Evolutionary conservation across 345 rosid species (phyloP).

Genomic region (Hevea brasiliensis): DNA sequence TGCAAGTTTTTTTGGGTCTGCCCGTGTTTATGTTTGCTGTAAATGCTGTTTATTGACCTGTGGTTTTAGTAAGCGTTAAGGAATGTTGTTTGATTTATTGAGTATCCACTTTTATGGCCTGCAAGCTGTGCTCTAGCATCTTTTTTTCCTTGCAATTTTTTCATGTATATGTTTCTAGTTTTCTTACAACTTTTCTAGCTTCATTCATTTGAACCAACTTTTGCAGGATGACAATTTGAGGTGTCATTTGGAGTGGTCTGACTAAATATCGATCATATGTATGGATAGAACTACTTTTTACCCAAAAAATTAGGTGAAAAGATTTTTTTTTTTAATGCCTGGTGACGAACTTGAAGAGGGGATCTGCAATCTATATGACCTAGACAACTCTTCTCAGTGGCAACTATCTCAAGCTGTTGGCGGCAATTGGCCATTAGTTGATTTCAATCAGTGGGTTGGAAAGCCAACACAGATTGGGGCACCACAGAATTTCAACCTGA

Average conservation of each 20-base stretch:
- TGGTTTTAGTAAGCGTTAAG: neutral
- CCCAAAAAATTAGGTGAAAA: conserved; percentile 32
- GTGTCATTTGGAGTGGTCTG: conserved; percentile 6
- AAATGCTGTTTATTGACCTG: neutral
- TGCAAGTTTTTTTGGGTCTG: neutral
- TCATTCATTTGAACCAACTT: neutral
- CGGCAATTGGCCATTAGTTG: conserved; percentile 36
- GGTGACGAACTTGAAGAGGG: conserved; percentile 44
- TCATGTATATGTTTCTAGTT: neutral
- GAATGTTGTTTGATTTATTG: conserved; percentile 6
- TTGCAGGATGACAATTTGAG: conserved; percentile 5
- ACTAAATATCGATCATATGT: conserved; percentile 17
- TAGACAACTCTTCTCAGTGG: conserved; percentile 36
- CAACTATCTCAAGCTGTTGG: conserved; percentile 28
- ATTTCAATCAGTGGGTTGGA: conserved; percentile 37
- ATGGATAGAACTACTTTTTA: conserved; percentile 32
- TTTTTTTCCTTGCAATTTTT: neutral
- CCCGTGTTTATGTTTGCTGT: neutral
- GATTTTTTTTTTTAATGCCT: conserved; percentile 46
- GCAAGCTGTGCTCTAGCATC: neutral
- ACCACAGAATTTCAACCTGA: conserved; percentile 30
- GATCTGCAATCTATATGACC: conserved; percentile 38
- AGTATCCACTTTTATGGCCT: neutral
- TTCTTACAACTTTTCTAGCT: neutral
- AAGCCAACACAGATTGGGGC: conserved; percentile 29